Evolutionary conservation across 768 basidiomycete genomes (phyloP), one percentile per base, ranked within the genome.

Genomic region (Boletus pseudo-olivaceus): DNA sequence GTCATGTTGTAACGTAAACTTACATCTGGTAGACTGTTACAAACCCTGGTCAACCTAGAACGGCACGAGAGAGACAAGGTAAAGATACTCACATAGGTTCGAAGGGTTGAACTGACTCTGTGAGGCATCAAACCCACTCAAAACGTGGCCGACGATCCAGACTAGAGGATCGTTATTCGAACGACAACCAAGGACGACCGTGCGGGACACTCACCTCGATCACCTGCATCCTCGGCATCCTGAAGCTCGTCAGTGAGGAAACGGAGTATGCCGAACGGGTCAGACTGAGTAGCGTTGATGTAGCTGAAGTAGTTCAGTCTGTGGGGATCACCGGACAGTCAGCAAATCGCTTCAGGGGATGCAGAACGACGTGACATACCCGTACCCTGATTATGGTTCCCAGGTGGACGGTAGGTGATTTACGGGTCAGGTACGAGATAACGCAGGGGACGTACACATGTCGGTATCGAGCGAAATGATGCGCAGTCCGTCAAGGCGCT

Each of bases 231-330:
- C 55, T 81, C 80, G 0, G 79, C 77, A n/a, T 69, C 76, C 57
- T 81, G 80, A 10, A 82, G 71, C 49, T 80, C 80, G 38, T 79
- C 75, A 2, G 80, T 80, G 45, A 81, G 59, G 66, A 77, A 81
- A 17, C 75, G 68, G 38, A 81, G 68, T 69, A 80, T 78, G 15
- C 80, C 80, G 20, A 74, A 79, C 32, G 70, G 66, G 56, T 81
- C 80, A 4, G 73, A 69, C n/a, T 67, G 55, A 11, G 71, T 73
- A 33, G 77, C 66, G 59, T 81, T 80, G 59, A 82, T 73, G 56
- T 76, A 82, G 53, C 73, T 75, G 64, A 78, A 80, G 56, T 70
- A 76, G 58, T 81, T 81, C 17, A 68, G 62, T 20, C 75, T 75
- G 55, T 51, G 4, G 8, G 11, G 51, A 62, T 35, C 17, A 42